Conservation (phyloP, 208 protist genomes). For the Trichomonas gallinae region DNA sequence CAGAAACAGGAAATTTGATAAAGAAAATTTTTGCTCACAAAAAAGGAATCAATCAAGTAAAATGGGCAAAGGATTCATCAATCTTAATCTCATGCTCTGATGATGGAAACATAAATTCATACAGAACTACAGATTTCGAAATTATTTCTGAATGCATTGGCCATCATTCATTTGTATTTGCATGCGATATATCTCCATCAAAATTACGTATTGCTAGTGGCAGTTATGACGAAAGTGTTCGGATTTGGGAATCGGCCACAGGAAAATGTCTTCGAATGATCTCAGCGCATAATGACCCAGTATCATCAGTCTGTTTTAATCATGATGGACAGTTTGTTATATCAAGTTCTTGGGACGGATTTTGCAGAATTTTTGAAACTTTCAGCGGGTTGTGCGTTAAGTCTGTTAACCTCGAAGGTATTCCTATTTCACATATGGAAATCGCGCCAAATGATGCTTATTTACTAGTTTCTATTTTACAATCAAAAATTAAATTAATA, state of each 20-base stretch:
- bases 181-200: background rate
- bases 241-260: background rate
- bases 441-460: background rate
- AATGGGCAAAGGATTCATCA: background rate
- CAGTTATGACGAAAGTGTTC: background rate
- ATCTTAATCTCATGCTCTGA: background rate
- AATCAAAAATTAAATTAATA: conserved; percentile 18
- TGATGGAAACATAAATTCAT: background rate
- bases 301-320: background rate
- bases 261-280: conserved; percentile 2
- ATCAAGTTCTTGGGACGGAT: background rate
- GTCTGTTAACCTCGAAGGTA: background rate
- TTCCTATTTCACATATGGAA: background rate
- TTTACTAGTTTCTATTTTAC: background rate
- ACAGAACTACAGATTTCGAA: background rate
- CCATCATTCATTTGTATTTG: background rate
- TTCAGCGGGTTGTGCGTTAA: background rate
- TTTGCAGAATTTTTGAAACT: background rate
- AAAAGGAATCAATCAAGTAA: background rate
- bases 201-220: background rate
- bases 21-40: background rate
- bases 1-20: background rate
- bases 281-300: background rate
- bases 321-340: background rate
- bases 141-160: background rate